A percentile compares a stretch with the other conserved stretches of the same genome.
These are phyloP conservation scores for Micromonas commoda DNA, from an alignment of 139 green algal species.

Conservation along the genomic window DNA sequence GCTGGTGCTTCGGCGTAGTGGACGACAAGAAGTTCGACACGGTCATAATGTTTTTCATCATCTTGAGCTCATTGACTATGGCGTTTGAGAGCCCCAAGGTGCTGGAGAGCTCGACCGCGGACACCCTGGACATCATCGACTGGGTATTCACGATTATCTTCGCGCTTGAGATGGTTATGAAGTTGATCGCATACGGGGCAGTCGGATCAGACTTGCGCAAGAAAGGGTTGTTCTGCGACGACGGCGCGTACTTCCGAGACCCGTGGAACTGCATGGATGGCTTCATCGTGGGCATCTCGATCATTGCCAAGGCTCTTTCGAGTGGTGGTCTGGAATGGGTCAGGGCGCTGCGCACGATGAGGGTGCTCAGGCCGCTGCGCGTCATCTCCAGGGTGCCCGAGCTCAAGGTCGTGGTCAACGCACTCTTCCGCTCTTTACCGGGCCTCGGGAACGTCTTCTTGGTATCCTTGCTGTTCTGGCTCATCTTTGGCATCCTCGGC, in stretches of 20 bases:
- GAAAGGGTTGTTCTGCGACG: no score
- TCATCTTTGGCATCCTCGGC: conserved; percentile 43
- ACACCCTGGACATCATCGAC: conserved; percentile 40
- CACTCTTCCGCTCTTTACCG: conserved; percentile 28
- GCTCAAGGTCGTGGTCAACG: conserved; percentile 37
- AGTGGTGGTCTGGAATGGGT: conserved; percentile 15
- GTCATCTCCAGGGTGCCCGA: conserved; percentile 16
- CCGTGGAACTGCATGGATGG: conserved; percentile 36
- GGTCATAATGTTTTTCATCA: conserved; percentile 29
- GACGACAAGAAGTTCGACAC: conserved; percentile 29
- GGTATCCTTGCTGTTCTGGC: conserved; percentile 37
- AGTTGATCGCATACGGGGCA: conserved; percentile 41
- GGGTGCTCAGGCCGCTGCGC: conserved; percentile 22
- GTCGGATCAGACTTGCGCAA: no score
- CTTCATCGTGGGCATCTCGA: conserved; percentile 28
- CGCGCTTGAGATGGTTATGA: conserved; percentile 40
- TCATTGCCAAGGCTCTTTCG: conserved; percentile 8
- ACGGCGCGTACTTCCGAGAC: conserved; percentile 35
- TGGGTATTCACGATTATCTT: conserved; percentile 43
- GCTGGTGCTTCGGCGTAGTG: conserved; percentile 16
- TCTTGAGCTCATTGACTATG: conserved; percentile 25
- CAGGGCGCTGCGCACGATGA: conserved; percentile 22
- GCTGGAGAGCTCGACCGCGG: neutral
- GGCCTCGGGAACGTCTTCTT: conserved; percentile 34
- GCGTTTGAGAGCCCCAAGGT: conserved; percentile 36